Evolutionary conservation across 1,284 basidiomycete species (phyloP).

Genomic region (Apiotrichum mycotoxinovorans): DNA sequence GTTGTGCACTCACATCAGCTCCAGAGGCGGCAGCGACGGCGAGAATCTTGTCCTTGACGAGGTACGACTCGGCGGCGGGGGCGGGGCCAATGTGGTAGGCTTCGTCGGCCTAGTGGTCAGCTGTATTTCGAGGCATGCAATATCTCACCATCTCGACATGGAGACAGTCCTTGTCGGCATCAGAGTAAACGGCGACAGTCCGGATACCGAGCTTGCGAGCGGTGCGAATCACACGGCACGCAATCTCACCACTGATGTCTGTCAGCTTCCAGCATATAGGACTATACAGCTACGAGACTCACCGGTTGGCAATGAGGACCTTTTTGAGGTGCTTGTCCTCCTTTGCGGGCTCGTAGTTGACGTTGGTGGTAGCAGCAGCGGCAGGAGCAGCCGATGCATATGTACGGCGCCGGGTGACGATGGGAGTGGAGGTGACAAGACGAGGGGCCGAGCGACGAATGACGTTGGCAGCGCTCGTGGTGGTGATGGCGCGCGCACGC

Average conservation of each 20-base stretch:
- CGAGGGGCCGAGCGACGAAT: background rate
- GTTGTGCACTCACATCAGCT: slow-evolving; percentile 68
- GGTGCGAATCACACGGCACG: slow-evolving; percentile 88
- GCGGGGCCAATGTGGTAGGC: slow-evolving; percentile 91
- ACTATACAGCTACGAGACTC: slow-evolving; percentile 8
- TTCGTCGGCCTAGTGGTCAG: slow-evolving; percentile 74
- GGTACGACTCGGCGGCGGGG: slow-evolving; percentile 79
- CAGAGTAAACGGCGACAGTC: slow-evolving; percentile 88
- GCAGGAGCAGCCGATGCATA: slow-evolving; percentile 8
- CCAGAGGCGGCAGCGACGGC: slow-evolving; percentile 72
- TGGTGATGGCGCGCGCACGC: slow-evolving; percentile 11
- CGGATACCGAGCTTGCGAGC: slow-evolving; percentile 79
- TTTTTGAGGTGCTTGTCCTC: slow-evolving; percentile 53
- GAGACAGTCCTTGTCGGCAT: slow-evolving; percentile 73
- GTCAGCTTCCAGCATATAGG: background rate
- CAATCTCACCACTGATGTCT: slow-evolving; percentile 71
- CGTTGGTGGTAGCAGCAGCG: slow-evolving; percentile 2
- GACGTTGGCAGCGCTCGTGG: background rate
- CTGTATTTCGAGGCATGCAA: background rate
- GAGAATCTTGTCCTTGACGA: slow-evolving; percentile 84
- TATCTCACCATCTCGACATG: slow-evolving; percentile 60
- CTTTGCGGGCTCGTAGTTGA: slow-evolving; percentile 9
- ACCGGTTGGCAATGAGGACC: slow-evolving; percentile 82
- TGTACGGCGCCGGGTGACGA: background rate
- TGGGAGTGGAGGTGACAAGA: background rate